Base-by-base conservation (phyloP, 805 yeast genomes). In the Yarrowia osloensis region DNA sequence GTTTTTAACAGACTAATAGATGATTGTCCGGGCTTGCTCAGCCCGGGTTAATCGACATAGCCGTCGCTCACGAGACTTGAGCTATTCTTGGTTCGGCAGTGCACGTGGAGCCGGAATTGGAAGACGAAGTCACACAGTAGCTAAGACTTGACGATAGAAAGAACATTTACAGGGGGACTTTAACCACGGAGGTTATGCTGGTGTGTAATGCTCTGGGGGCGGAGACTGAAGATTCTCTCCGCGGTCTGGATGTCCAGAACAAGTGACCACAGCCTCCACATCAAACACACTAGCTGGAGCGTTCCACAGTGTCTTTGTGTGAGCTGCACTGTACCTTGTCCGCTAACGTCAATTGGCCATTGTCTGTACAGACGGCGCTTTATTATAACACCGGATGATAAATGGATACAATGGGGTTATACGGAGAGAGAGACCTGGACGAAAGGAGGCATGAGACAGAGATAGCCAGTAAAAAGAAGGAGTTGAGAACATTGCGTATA, bases 11-110 rank as follows among this genome's bases (percentile, higher is more conserved):
- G 15, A 19, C 46, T 26, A 44, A 44, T 13, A 44, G 17, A 46
- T 15, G 31, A 26, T 26, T 15, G 4, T 24, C 29, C 29, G 29
- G 49, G 6, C 49, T 42, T 47, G 22, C 52, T 47, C 52, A 47
- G 52, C 52, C 52, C 52, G 52, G 8, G 52, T 46, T 46, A 46
- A 47, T n/a, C 29, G 52, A n/a, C 52, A 28, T 28, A 47, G 52
- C 52, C 35, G 24, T 19, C 4, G 24, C 33, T 28, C 52, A 47
- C 35, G 22, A 35, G 52, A 19, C 33, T 19, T 29, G 49, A 7
- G 5, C 50, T 26, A 46, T 17, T 46, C 19, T 13, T 8, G 50
- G 50, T 12, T 2, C 17, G 50, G 50, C 31, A 7, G 21, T 26
- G 33, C 29, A 8, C 0, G 15, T 24, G 19, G 15, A 44, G 3